These are phyloP conservation scores for Sporothrix luriei DNA, from an alignment of 2,329 filamentous ascomycete species.

Conservation along the genomic window DNA sequence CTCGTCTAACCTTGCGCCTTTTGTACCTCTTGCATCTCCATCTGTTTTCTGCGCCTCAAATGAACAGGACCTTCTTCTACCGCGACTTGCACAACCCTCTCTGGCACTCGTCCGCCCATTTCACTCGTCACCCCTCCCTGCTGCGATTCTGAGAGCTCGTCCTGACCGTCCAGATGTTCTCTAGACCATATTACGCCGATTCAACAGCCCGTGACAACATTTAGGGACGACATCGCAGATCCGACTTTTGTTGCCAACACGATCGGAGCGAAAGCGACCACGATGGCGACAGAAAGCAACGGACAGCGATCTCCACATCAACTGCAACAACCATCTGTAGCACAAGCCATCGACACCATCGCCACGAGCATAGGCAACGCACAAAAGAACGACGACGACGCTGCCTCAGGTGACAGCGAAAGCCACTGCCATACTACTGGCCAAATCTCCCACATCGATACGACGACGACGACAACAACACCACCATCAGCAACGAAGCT, in stretches of 20 bases:
- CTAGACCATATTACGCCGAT: background rate
- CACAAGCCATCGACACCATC: slow-evolving; percentile 5
- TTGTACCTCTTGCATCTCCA: slow-evolving; percentile 3
- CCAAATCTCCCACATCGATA: background rate
- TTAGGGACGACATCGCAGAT: background rate
- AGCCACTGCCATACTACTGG: background rate
- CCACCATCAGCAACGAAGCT: background rate
- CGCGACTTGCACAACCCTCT: slow-evolving; percentile 10
- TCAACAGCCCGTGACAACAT: background rate
- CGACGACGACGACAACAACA: background rate
- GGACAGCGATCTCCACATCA: slow-evolving; percentile 17
- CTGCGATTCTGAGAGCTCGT: background rate
- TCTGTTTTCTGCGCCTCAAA: background rate
- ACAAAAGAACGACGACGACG: background rate
- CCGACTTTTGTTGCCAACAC: background rate
- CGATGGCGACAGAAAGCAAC: slow-evolving; percentile 13
- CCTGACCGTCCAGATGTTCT: slow-evolving; percentile 15
- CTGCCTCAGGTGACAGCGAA: slow-evolving; percentile 1
- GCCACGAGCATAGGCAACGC: background rate
- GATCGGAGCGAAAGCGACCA: background rate
- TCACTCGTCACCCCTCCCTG: background rate
- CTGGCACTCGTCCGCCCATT: background rate
- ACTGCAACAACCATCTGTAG: background rate
- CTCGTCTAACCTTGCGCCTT: slow-evolving; percentile 13
- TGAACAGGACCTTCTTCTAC: background rate